phyloP scores from a whole-genome alignment of 31 red algal genomes.

The Bonnemaisonia californica region DNA sequence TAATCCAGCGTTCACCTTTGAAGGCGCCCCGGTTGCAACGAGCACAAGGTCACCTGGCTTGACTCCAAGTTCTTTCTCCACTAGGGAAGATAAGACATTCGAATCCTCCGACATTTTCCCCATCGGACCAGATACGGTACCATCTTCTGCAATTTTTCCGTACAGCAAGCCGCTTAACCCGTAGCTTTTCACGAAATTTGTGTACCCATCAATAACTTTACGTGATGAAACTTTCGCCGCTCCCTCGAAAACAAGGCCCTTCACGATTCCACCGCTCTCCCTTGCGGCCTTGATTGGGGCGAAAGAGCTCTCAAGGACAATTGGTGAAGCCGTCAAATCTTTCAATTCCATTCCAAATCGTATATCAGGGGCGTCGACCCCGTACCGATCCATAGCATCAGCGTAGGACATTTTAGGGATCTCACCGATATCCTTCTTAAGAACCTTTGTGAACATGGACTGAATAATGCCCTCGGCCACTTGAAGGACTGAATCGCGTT shows the following conservation, averaged over 20 bases:
- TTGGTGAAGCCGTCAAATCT: constrained; percentile 40
- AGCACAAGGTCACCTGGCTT: constrained; percentile 75
- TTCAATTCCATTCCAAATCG: constrained; percentile 89
- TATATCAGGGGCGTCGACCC: constrained; percentile 98
- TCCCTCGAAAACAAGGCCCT: constrained; percentile 70
- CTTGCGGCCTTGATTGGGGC: constrained; percentile 48
- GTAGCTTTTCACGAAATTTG: constrained; percentile 79
- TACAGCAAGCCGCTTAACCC: constrained; percentile 82
- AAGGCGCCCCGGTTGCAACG: constrained; percentile 51
- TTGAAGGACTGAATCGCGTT: constrained; percentile 79
- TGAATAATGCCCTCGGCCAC: constrained; percentile 82
- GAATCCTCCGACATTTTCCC: constrained; percentile 53
- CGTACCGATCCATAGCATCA: constrained; percentile 87
- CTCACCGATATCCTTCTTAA: constrained; percentile 36
- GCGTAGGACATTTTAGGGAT: constrained; percentile 90
- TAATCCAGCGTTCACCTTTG: constrained; percentile 74
- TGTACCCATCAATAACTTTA: constrained; percentile 92
- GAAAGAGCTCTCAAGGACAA: constrained; percentile 50
- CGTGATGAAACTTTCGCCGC: constrained; percentile 71
- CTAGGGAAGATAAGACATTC: constrained; percentile 12
- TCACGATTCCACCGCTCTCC: constrained; percentile 62
- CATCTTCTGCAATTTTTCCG: constrained; percentile 75
- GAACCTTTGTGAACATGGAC: constrained; percentile 61
- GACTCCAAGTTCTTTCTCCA: constrained; percentile 35
- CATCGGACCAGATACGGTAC: constrained; percentile 68